Evolutionary conservation across 176 grass and related monocot species (phyloP).

Genomic region (barley (Hordeum vulgare)): MorexV3_pseudomolecules_assembly NC_058523.1:549616375-549616874

Average conservation of each 20-base stretch:
- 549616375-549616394: neutral
- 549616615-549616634: slow-evolving; percentile 61
- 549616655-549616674: slow-evolving; percentile 17
- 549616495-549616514: slow-evolving; percentile 33
- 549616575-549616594: slow-evolving; percentile 75
- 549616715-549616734: neutral
- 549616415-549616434: neutral
- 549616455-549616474: neutral
- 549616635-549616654: slow-evolving; percentile 31
- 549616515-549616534: slow-evolving; percentile 65
- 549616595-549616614: slow-evolving; percentile 80
- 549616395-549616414: neutral
- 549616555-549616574: slow-evolving; percentile 74
- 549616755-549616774: neutral
- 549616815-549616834: slow-evolving; percentile 69
- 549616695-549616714: neutral
- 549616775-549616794: slow-evolving; percentile 27
- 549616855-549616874: slow-evolving; percentile 75
- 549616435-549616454: neutral
- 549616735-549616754: neutral
- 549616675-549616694: neutral
- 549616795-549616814: slow-evolving; percentile 65
- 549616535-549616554: slow-evolving; percentile 84
- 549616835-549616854: slow-evolving; percentile 98
- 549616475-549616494: neutral